Base-by-base conservation (phyloP, 176 grass and related monocot species). In the Panicum miliaceum region DNA sequence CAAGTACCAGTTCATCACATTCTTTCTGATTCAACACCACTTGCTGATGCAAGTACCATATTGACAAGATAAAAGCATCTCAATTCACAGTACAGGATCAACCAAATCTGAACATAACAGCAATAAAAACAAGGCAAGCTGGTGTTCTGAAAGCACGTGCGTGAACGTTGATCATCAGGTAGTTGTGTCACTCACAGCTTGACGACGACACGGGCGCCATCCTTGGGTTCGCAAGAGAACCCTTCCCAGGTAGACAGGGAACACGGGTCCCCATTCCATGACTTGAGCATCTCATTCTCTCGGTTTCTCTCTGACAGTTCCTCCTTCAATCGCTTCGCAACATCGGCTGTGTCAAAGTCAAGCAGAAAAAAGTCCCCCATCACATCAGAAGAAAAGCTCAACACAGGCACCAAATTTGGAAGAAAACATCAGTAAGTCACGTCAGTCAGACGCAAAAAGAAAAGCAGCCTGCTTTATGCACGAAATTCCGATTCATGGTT, bases 181-280 rank as follows among this genome's bases (percentile, higher is more conserved):
- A 15, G 58, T 63, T 50, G 64, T 60, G 66, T 52, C 69, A 93
- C 88, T 93, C 71, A 93, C 91, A 93, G 75, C 62, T 88, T 88
- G 37, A 63, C 68, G 7, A 93, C 22, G 71, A 79, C 71, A 50
- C 27, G 80, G 27, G 20, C 37, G 8, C 42, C 68, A 43, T 86
- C 80, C 59, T 75, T 88, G 15, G 25, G 16, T 23, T 41, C 57
- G 42, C 88, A 90, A 32, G 45, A 59, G 41, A 93, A 81, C 4
- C 91, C 91, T 80, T 93, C 73, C 91, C 91, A 93, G 29, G 68
- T 64, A 45, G 88, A 50, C 25, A 85, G 88, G 15, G 69, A 86
- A 23, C 91, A 93, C 13, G 91, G 91, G 54, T 93, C 82, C 18
- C 85, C 91, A 29, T 75, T 82, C 91, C 91, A 93, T 20, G 84